Base-by-base conservation (phyloP, 2,329 filamentous ascomycete genomes). In the Fusarium sp. region DNA sequence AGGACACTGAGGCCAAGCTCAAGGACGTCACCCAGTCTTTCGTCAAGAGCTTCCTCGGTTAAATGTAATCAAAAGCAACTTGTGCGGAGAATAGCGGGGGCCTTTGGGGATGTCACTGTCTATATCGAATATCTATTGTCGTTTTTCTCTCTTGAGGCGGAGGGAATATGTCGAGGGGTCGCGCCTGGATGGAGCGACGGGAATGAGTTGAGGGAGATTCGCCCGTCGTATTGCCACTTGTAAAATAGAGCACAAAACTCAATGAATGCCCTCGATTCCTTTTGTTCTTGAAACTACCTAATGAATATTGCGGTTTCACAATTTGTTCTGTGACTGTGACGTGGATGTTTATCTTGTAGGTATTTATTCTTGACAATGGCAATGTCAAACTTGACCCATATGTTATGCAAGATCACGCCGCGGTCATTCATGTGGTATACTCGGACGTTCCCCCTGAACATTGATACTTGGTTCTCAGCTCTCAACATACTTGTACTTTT, bases 11-110 rank as follows among this genome's bases (percentile, higher is more conserved):
- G 87, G 85, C 83, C 73, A 92, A 89, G 86, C 85, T 97, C 79
- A 92, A 90, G 87, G 91, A 96, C 65, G 85, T 92, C 78, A 88
- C 93, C 77, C 70, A 77, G 76, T 86, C 79, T 83, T 98, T 97
- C 90, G 97, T 93, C 87, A 97, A 97, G 92, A 93, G 90, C 89
- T 98, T 97, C 89, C 77, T 84, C 70, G 81, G 81, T 79, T 88
- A 88, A 87, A 78, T 74, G 69, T 70, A 71, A 72, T 63, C 68
- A 72, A 69, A 69, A 71, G 69, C 73, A 75, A 70, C 70, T 72
- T 70, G 66, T 70, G 70, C 66, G 69, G 71, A 72, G 72, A 74
- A 74, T 74, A 76, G 74, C 75, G 62, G 73, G 73, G 71, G 68
- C 71, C 70, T 72, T 74, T 72, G 71, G 73, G 78, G 79, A 80